Percentiles rank a stretch among this genome's conserved stretches.
Conservation (phyloP, 495 filamentous ascomycete species). For the Patellaria atrata region DNA sequence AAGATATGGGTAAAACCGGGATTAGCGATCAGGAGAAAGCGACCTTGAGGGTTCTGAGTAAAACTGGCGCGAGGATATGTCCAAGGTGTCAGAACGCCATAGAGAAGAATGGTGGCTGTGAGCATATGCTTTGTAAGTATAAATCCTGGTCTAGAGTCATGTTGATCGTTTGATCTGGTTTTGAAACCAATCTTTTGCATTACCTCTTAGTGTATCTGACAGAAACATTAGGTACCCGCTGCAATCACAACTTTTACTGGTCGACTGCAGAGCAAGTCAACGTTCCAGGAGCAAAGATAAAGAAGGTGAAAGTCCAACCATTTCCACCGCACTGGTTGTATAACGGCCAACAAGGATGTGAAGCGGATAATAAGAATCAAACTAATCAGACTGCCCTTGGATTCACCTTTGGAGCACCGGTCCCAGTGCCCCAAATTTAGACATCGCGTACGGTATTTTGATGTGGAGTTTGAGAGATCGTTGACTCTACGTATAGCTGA, state of each 20-base stretch:
- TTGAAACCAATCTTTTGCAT: neutral
- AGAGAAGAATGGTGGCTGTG: conserved; percentile 4
- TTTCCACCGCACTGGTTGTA: too few species aligned
- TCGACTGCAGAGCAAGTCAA: conserved; percentile 1
- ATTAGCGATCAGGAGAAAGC: conserved; percentile 1
- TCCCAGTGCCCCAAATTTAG: too few species aligned
- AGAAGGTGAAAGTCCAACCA: too few species aligned
- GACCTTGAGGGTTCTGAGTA: conserved; percentile 1
- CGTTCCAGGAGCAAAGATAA: neutral
- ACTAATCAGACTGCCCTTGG: too few species aligned
- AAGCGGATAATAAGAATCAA: too few species aligned
- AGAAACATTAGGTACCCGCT: conserved; percentile 2
- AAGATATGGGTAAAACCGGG: neutral
- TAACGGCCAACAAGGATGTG: too few species aligned
- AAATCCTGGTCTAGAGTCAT: neutral
- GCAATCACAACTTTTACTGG: conserved; percentile 1
- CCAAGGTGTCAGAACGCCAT: conserved; percentile 6
- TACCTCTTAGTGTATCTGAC: neutral
- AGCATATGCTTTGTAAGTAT: conserved; percentile 4
- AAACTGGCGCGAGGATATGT: conserved; percentile 1
- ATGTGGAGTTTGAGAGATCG: too few species aligned
- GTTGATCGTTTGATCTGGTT: neutral
- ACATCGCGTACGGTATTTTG: too few species aligned
- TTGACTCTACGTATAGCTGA: too few species aligned
- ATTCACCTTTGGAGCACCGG: too few species aligned